Conservation (phyloP, 495 filamentous ascomycete species). For the Daldinia vernicosa region DNA sequence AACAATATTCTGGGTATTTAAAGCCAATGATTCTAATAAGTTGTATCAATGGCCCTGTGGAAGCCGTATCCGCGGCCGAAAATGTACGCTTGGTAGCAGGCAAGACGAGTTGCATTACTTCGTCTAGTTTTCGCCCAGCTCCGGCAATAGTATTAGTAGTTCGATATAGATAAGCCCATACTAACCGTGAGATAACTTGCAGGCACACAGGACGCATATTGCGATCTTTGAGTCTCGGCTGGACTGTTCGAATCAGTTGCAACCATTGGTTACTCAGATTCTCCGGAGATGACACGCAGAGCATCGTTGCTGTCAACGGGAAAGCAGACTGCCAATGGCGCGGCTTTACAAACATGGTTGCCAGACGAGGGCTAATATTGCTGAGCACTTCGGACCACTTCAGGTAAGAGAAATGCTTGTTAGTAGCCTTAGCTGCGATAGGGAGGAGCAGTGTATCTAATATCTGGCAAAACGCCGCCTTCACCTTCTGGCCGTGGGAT, state of each 20-base stretch:
- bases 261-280: conserved; percentile 86
- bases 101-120: conserved; percentile 82
- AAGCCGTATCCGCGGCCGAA: conserved; percentile 78
- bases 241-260: conserved; percentile 76
- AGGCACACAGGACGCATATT: conserved; percentile 80
- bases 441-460: conserved; percentile 88
- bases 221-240: conserved; percentile 83
- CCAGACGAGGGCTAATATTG: conserved; percentile 75
- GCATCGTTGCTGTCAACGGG: conserved; percentile 80
- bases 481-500: conserved; percentile 86
- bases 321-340: conserved; percentile 90
- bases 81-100: conserved; percentile 79
- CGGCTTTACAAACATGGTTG: conserved; percentile 86
- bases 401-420: conserved; percentile 75
- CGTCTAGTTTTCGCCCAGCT: conserved; percentile 82
- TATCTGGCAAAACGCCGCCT: conserved; percentile 92
- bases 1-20: conserved; percentile 91
- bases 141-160: conserved; percentile 71
- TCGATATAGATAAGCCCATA: conserved; percentile 96
- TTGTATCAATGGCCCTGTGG: conserved; percentile 89
- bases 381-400: conserved; percentile 88
- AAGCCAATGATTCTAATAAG: conserved; percentile 95
- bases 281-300: conserved; percentile 88
- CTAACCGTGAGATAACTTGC: conserved; percentile 87
- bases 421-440: conserved; percentile 78